phyloP scores from a whole-genome alignment of 1,284 basidiomycete species.

The Neonothopanus nambi region DNA sequence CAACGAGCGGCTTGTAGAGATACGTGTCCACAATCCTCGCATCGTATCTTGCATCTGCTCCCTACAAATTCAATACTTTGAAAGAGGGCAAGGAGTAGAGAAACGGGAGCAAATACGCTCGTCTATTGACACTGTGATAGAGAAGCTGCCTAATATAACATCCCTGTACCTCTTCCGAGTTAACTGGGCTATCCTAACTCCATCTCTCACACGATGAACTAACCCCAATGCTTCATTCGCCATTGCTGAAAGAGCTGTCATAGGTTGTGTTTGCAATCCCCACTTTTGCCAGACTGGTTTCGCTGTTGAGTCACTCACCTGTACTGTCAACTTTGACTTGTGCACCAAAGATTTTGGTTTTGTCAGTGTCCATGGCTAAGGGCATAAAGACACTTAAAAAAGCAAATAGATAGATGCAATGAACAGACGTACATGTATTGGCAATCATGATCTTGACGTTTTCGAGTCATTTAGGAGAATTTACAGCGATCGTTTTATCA shows the following conservation, averaged over 20 bases:
- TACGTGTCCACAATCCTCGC: not conserved
- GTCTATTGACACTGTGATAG: not conserved
- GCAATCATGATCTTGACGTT: conserved; percentile 97
- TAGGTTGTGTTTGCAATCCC: not conserved
- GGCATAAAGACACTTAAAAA: not conserved
- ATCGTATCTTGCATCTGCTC: not conserved
- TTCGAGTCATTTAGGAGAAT: conserved; percentile 93
- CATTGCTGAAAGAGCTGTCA: not conserved
- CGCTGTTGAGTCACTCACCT: conserved; percentile 36
- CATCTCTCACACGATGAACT: not conserved
- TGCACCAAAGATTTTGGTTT: conserved; percentile 99
- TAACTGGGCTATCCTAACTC: not conserved
- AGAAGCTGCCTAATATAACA: not conserved
- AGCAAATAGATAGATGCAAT: not conserved
- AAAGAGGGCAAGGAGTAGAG: not conserved
- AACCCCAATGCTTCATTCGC: not conserved
- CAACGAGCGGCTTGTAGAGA: not conserved
- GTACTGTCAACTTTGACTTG: conserved; percentile 95
- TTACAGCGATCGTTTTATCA: conserved; percentile 94
- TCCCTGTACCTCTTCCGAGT: not conserved
- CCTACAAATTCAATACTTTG: not conserved
- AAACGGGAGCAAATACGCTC: not conserved
- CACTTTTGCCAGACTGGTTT: not conserved
- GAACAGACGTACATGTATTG: conserved; percentile 78
- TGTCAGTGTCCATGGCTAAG: conserved; percentile 98